Conservation (phyloP, 805 yeast genomes). For the Yamadazyma sp. region DNA sequence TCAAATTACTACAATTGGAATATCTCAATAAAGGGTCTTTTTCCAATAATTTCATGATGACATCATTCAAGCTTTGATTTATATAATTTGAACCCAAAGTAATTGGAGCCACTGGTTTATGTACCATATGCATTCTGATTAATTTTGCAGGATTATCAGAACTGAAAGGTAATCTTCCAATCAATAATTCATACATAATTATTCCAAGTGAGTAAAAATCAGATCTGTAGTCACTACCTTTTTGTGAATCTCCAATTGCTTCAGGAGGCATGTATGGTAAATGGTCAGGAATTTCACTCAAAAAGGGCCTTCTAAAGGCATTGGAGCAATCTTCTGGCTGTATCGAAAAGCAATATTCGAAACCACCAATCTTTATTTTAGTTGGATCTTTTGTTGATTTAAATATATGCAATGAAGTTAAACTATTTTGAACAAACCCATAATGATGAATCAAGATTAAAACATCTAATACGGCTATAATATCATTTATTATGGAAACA, state of each 20-base stretch:
- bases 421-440: constrained; percentile 48
- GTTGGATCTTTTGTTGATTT: constrained; percentile 22
- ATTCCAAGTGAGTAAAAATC: constrained; percentile 51
- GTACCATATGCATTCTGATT: constrained; percentile 37
- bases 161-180: constrained; percentile 44
- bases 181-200: constrained; percentile 46
- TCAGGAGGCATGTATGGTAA: constrained; percentile 53
- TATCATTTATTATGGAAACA: constrained; percentile 21
- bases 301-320: constrained; percentile 41
- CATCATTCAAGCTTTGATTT: constrained; percentile 27
- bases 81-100: constrained; percentile 25
- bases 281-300: constrained; percentile 33
- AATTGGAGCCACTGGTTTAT: constrained; percentile 42
- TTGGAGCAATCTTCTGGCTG: constrained; percentile 39
- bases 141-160: constrained; percentile 37
- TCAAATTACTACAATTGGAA: constrained; percentile 27
- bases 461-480: constrained; percentile 20
- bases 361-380: constrained; percentile 40
- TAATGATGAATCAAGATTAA: constrained; percentile 31
- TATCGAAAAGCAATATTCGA: constrained; percentile 47
- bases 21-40: constrained; percentile 41
- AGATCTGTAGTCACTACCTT: constrained; percentile 43
- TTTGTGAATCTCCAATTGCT: constrained; percentile 35
- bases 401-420: constrained; percentile 37
- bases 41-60: constrained; percentile 41